Evolutionary conservation across 2,329 filamentous ascomycete genomes (phyloP), one percentile per base, ranked within the genome.

Genomic region (Hansfordia pulvinata): DNA sequence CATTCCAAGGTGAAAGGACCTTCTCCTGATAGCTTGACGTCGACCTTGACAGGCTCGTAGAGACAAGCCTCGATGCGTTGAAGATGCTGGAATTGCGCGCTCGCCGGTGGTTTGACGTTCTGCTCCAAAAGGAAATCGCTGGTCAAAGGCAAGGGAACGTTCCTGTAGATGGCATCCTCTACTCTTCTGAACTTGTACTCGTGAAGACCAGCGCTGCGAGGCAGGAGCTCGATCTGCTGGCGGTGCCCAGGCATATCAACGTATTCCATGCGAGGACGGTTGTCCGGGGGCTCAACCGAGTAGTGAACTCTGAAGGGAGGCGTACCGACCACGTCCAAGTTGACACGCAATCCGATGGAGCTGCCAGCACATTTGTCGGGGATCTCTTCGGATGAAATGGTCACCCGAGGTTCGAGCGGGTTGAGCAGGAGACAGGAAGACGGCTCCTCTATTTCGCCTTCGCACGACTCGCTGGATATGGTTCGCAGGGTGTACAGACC

Each of bases 281-380:
- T 63, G 5, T 70, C 69, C 27, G 66, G 71, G 41, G 69, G 72
- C 30, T 74, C 66, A 30, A 85, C 66, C 22, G 76, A 75, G 48
- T 94, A 98, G 13, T 64, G 61, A 23, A 98, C 62, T n/a, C 64
- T 61, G 54, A 98, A 98, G 2, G 88, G 88, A 23, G 92, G 88
- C 1, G 85, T 93, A 33, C 90, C 90, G 16, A 88, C 79, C 20
- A 98, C 64, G 46, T 96, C 85, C 26, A 98, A 58, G 43, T 90
- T 80, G 21, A 98, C 82, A 8, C 79, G 71, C 29, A 98, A 66
- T 20, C 90, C 90, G 34, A 98, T 82, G 0, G 90, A 84, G 44
- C 85, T 93, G 25, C 86, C 85, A 19, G 86, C 88, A 49, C 90
- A 98, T 47, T 92, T 93, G 51, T 98, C 90, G 27, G 83, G 80